These are phyloP conservation scores for Trichoderma arundinaceum DNA, from an alignment of 2,329 filamentous ascomycete species.

Conservation along the genomic window DNA sequence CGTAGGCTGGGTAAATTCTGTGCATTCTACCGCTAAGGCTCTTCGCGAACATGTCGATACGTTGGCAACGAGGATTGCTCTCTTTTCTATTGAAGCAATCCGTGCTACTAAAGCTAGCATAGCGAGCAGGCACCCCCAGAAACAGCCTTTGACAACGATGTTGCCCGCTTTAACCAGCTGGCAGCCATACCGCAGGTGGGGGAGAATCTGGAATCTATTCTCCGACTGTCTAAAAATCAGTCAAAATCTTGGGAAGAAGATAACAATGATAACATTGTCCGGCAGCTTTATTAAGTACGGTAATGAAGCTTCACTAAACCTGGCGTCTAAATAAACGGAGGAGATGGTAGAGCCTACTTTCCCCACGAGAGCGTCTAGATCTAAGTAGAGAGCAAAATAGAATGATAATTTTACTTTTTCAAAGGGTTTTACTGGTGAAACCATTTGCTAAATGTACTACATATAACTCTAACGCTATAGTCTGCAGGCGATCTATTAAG, in stretches of 20 bases:
- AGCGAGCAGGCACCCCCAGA: slow-evolving; percentile 5
- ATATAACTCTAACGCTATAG: too few relatives aligned
- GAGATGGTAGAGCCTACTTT: too few relatives aligned
- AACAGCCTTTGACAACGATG: slow-evolving; percentile 5
- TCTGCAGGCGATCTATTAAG: too few relatives aligned
- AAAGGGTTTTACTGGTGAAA: too few relatives aligned
- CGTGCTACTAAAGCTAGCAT: slow-evolving; percentile 12
- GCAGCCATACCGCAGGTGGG: background rate
- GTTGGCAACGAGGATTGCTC: slow-evolving; percentile 12
- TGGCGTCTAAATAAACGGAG: too few relatives aligned
- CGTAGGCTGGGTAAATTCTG: slow-evolving; percentile 14
- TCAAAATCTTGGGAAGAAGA: slow-evolving; percentile 4
- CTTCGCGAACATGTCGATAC: background rate
- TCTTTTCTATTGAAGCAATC: slow-evolving; percentile 7
- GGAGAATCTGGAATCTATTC: background rate
- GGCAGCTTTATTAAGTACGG: background rate
- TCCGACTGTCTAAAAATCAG: slow-evolving; percentile 8
- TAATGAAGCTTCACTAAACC: too few relatives aligned
- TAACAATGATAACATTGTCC: slow-evolving; percentile 6
- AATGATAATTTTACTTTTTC: too few relatives aligned
- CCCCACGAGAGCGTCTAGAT: too few relatives aligned
- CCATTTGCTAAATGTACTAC: too few relatives aligned
- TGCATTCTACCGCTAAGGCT: background rate
- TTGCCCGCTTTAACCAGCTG: slow-evolving; percentile 8
- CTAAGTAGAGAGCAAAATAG: too few relatives aligned